Evolutionary conservation across 2,329 filamentous ascomycete species (phyloP).

Genomic region (Ophiobolus disseminans): DNA sequence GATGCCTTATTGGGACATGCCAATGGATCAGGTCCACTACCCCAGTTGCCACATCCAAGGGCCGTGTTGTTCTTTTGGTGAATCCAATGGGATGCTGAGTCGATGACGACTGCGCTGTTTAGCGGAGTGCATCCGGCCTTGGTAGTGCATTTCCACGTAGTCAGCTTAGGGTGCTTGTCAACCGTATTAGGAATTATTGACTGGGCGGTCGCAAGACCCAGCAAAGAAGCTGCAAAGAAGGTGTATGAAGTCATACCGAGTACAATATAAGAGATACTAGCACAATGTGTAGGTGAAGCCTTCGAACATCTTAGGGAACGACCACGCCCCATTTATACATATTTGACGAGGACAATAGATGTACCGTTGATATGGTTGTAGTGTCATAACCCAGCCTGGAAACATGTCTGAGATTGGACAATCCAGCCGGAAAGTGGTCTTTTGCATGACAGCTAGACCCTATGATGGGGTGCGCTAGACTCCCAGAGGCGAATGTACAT

Average conservation of each 20-base stretch:
- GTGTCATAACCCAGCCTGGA: neutral
- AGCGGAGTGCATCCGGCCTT: slow-evolving; percentile 58
- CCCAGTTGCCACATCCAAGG: slow-evolving; percentile 44
- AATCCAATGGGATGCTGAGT: slow-evolving; percentile 57
- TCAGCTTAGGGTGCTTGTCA: slow-evolving; percentile 60
- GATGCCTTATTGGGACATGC: slow-evolving; percentile 57
- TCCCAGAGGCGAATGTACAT: neutral
- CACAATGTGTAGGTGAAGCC: neutral
- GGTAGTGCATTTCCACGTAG: slow-evolving; percentile 62
- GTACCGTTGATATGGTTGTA: neutral
- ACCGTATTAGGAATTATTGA: slow-evolving; percentile 48
- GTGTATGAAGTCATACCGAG: slow-evolving; percentile 33
- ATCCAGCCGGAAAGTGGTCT: too few species aligned
- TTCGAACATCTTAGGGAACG: neutral
- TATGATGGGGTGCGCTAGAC: neutral
- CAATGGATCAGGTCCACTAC: slow-evolving; percentile 46
- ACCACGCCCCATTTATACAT: slow-evolving; percentile 12
- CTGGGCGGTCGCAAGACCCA: slow-evolving; percentile 40
- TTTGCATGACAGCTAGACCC: too few species aligned
- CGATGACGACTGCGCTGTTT: slow-evolving; percentile 59
- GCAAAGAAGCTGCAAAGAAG: slow-evolving; percentile 33
- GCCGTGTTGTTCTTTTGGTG: slow-evolving; percentile 47
- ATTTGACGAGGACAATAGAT: neutral
- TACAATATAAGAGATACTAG: neutral
- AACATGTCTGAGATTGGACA: too few species aligned